A percentile compares a stretch with the other conserved stretches of the same genome.
phyloP scores from a whole-genome alignment of 306 rosid genomes.

The Corylus americana region DNA sequence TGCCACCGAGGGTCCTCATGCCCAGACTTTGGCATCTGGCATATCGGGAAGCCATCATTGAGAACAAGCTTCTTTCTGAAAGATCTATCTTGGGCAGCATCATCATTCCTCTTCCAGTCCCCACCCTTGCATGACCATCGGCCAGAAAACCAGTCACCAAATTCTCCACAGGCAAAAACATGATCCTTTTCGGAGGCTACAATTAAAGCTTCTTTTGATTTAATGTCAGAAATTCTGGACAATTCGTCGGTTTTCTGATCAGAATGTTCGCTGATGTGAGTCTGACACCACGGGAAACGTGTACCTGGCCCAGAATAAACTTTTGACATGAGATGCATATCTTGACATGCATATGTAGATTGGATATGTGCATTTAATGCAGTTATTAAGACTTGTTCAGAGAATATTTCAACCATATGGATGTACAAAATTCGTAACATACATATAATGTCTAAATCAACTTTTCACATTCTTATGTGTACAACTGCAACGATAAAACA shows the following conservation, averaged over 20 bases:
- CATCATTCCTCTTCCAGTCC: slow-evolving; percentile 96
- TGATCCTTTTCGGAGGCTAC: slow-evolving; percentile 54
- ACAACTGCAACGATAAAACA: no score
- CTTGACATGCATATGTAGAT: not conserved
- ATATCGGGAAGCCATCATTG: slow-evolving; percentile 78
- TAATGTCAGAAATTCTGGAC: slow-evolving; percentile 43
- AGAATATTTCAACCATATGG: not conserved
- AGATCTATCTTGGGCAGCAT: slow-evolving; percentile 63
- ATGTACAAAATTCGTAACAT: no score
- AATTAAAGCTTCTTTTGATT: slow-evolving; percentile 36
- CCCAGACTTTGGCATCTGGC: slow-evolving; percentile 87
- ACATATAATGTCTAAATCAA: no score
- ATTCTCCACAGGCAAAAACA: slow-evolving; percentile 42
- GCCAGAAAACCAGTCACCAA: slow-evolving; percentile 77
- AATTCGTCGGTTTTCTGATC: slow-evolving; percentile 50
- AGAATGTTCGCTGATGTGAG: slow-evolving; percentile 32
- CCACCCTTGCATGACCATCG: slow-evolving; percentile 99
- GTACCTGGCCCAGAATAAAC: slow-evolving; percentile 27
- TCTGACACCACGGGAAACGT: slow-evolving; percentile 61
- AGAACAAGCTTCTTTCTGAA: slow-evolving; percentile 80
- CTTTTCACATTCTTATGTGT: no score
- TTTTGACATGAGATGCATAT: slow-evolving; percentile 5
- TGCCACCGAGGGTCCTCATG: slow-evolving; percentile 97
- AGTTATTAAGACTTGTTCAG: not conserved
- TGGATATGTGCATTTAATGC: not conserved